phyloP scores from a whole-genome alignment of 2,329 filamentous ascomycete species.

The Colletotrichum tofieldiae region DNA sequence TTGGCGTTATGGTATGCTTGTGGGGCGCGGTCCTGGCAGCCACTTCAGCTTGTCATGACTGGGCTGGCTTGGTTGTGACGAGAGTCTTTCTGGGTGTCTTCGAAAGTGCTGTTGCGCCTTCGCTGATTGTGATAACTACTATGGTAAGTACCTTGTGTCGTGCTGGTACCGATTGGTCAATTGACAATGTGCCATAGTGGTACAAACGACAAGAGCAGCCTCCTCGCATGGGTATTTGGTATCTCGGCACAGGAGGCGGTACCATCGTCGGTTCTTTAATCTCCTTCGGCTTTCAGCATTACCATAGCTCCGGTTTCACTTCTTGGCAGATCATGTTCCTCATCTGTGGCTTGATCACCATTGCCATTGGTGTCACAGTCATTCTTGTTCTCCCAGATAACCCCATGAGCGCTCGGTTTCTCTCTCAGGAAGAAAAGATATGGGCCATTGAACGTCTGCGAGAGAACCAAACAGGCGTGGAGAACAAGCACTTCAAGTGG shows the following conservation, averaged over 20 bases:
- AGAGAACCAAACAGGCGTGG: slow-evolving; percentile 83
- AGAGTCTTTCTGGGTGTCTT: slow-evolving; percentile 46
- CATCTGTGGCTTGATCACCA: slow-evolving; percentile 74
- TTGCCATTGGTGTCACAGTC: slow-evolving; percentile 69
- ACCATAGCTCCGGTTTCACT: slow-evolving; percentile 51
- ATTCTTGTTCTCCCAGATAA: slow-evolving; percentile 72
- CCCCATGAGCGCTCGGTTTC: slow-evolving; percentile 65
- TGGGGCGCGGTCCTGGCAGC: slow-evolving; percentile 61
- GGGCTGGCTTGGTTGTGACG: slow-evolving; percentile 43
- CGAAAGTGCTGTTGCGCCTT: slow-evolving; percentile 55
- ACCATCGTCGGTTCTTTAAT: slow-evolving; percentile 70
- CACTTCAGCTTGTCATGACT: slow-evolving; percentile 45
- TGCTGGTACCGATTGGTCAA: too few relatives aligned
- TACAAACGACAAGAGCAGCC: slow-evolving; percentile 71
- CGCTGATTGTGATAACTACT: slow-evolving; percentile 63
- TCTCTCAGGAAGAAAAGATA: slow-evolving; percentile 76
- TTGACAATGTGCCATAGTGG: slow-evolving; percentile 48
- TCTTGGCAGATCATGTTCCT: slow-evolving; percentile 70
- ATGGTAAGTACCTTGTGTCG: slow-evolving; percentile 46
- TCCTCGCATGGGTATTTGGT: slow-evolving; percentile 75
- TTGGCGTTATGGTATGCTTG: slow-evolving; percentile 53
- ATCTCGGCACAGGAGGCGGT: slow-evolving; percentile 72
- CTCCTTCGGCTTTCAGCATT: slow-evolving; percentile 71
- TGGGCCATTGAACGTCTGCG: slow-evolving; percentile 82
- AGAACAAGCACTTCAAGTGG: slow-evolving; percentile 78